phyloP scores from a whole-genome alignment of 2,329 filamentous ascomycete species.

The Beauveria scarabaeidicola region DNA sequence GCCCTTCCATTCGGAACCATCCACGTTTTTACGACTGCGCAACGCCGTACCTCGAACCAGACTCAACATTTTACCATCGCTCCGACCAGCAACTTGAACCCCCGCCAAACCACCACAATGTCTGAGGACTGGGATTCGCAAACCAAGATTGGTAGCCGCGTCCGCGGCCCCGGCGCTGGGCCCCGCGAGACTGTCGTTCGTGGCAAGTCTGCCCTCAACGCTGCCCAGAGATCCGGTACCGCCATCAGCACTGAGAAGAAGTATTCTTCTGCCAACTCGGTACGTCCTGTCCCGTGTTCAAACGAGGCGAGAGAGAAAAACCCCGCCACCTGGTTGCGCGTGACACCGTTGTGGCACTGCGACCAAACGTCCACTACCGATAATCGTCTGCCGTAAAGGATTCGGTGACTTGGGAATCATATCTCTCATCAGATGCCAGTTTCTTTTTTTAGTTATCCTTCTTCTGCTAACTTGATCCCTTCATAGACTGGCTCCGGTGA shows the following conservation, averaged over 20 bases:
- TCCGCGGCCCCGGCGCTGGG: constrained; percentile 54
- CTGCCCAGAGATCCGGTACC: constrained; percentile 71
- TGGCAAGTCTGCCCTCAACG: constrained; percentile 77
- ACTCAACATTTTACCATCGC: background rate
- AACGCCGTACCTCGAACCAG: constrained; percentile 7
- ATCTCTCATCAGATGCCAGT: background rate
- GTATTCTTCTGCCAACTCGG: constrained; percentile 63
- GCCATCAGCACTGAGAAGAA: constrained; percentile 91
- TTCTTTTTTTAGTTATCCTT: background rate
- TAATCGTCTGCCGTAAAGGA: background rate
- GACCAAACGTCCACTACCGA: background rate
- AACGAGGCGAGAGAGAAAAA: background rate
- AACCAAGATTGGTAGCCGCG: constrained; percentile 91
- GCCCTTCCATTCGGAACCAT: background rate
- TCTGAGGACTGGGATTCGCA: constrained; percentile 70
- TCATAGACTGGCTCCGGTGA: constrained; percentile 39
- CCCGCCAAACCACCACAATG: constrained; percentile 32
- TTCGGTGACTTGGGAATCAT: background rate
- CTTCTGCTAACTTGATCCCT: background rate
- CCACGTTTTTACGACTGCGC: background rate
- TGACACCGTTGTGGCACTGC: background rate
- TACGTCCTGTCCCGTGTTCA: constrained; percentile 38
- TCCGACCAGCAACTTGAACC: background rate
- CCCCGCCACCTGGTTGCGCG: background rate
- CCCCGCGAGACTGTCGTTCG: constrained; percentile 82